Evolutionary conservation across 768 basidiomycete genomes (phyloP), one percentile per base, ranked within the genome.

Genomic region (Naganishia vishniacii): DNA sequence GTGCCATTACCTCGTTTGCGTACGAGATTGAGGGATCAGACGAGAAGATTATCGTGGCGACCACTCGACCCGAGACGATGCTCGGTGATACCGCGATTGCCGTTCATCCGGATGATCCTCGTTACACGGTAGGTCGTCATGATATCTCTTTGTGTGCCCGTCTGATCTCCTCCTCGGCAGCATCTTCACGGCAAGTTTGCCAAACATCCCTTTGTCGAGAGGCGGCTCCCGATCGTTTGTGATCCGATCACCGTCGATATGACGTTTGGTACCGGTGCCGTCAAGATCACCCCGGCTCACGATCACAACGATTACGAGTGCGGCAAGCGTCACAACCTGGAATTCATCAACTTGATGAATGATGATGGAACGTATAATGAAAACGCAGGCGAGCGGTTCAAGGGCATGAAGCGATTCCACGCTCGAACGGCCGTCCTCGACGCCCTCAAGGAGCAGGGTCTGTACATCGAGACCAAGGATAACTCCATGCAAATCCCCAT

Each of bases 361-460:
- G 94, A 98, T 70, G 91, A 99, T 73, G 95, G 95, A 9, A 98
- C 94, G 0, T 83, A 93, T 75, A 98, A 97, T 74, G 85, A 81
- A 28, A 92, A 92, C 73, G 89, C 88, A 1, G 94, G 93, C 1
- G 81, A 82, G 61, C 81, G 79, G 59, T 95, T 90, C 80, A 80
- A 87, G 79, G 92, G 94, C n/a, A 90, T 95, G 88, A 94, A 94
- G 78, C 85, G 95, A 46, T 98, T 97, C 84, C 91, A 95, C 75
- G 91, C 87, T 16, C 81, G 95, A 67, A 85, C 84, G 47, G 86
- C 83, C 56, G 87, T 98, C 47, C 83, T 97, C 48, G 84, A 91
- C 76, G 85, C 82, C 18, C 79, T 98, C 65, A 88, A 92, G 77
- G 88, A 89, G 62, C 80, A 83, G 23, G 93, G 90, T 0, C 78